phyloP scores from a whole-genome alignment of 1,284 basidiomycete species.

The Trametes sp. region DNA sequence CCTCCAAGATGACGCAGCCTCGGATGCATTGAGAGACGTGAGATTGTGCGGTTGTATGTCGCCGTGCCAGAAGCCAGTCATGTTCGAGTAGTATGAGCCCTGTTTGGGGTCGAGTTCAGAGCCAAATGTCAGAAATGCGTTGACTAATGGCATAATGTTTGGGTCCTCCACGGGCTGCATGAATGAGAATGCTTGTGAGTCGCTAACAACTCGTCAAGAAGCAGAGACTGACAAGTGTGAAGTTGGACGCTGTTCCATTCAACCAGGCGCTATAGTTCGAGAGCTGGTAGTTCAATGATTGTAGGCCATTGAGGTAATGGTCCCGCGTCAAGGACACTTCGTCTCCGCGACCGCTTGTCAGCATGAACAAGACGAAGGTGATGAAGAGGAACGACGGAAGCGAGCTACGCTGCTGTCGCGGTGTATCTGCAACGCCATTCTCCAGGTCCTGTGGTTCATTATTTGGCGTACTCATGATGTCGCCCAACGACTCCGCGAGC shows the following conservation, averaged over 20 bases:
- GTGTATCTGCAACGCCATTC: conserved; percentile 23
- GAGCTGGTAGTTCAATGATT: conserved; percentile 61
- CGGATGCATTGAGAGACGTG: conserved; percentile 48
- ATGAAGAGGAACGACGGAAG: conserved; percentile 79
- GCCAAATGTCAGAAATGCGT: conserved; percentile 57
- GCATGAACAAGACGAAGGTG: conserved; percentile 75
- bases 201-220: background rate
- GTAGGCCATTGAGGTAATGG: conserved; percentile 69
- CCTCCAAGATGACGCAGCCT: conserved; percentile 51
- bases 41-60: conserved; percentile 69
- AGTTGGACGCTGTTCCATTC: conserved; percentile 71
- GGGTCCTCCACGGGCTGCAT: conserved; percentile 59
- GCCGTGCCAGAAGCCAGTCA: conserved; percentile 79
- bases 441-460: conserved; percentile 26
- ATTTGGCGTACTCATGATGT: conserved; percentile 22
- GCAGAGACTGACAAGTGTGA: conserved; percentile 65
- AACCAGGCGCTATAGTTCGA: conserved; percentile 80
- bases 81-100: conserved; percentile 74
- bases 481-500: background rate
- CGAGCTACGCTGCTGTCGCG: conserved; percentile 56
- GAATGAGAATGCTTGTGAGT: background rate
- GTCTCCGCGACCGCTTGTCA: conserved; percentile 70
- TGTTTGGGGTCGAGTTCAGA: conserved; percentile 51
- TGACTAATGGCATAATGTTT: conserved; percentile 55
- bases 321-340: conserved; percentile 62